Conservation (phyloP, 2,329 filamentous ascomycete genomes). For the Harringtonia aguacate region DNA sequence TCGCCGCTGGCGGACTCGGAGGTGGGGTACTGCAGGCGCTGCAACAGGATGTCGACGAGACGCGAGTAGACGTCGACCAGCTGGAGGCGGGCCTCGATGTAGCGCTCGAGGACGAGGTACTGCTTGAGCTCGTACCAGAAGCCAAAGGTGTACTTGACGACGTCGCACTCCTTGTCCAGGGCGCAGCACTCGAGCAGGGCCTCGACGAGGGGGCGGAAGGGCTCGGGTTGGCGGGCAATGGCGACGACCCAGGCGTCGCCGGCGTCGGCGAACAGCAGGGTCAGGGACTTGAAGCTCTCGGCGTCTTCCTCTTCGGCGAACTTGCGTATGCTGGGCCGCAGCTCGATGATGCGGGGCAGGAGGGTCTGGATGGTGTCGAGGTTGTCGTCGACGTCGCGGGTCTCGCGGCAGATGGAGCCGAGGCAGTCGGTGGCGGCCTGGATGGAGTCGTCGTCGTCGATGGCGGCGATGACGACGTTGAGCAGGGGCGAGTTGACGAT, state of each 20-base stretch:
- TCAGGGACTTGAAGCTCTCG: slow-evolving; percentile 79
- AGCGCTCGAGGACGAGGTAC: slow-evolving; percentile 83
- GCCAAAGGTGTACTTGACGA: slow-evolving; percentile 85
- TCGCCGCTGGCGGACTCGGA: slow-evolving; percentile 57
- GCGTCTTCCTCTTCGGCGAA: slow-evolving; percentile 71
- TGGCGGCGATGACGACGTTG: slow-evolving; percentile 65
- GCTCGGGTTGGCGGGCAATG: slow-evolving; percentile 70
- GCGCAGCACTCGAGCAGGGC: slow-evolving; percentile 85
- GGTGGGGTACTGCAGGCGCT: slow-evolving; percentile 77
- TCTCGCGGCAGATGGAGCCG: slow-evolving; percentile 85
- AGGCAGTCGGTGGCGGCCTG: slow-evolving; percentile 87
- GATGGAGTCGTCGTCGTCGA: slow-evolving; percentile 67
- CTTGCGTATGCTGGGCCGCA: slow-evolving; percentile 66
- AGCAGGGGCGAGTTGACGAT: slow-evolving; percentile 81
- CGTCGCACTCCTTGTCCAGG: slow-evolving; percentile 78
- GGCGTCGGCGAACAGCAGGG: slow-evolving; percentile 83
- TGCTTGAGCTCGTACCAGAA: slow-evolving; percentile 99
- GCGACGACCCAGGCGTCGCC: slow-evolving; percentile 91
- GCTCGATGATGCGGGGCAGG: slow-evolving; percentile 67
- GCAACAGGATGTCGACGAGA: slow-evolving; percentile 86
- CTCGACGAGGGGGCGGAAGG: slow-evolving; percentile 80
- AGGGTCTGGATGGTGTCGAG: slow-evolving; percentile 70
- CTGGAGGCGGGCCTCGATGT: slow-evolving; percentile 68
- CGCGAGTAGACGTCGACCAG: slow-evolving; percentile 76
- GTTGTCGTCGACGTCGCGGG: slow-evolving; percentile 85